These are phyloP conservation scores for Cercospora brassicicola DNA, from an alignment of 2,329 filamentous ascomycete species.

Conservation along the genomic window DNA sequence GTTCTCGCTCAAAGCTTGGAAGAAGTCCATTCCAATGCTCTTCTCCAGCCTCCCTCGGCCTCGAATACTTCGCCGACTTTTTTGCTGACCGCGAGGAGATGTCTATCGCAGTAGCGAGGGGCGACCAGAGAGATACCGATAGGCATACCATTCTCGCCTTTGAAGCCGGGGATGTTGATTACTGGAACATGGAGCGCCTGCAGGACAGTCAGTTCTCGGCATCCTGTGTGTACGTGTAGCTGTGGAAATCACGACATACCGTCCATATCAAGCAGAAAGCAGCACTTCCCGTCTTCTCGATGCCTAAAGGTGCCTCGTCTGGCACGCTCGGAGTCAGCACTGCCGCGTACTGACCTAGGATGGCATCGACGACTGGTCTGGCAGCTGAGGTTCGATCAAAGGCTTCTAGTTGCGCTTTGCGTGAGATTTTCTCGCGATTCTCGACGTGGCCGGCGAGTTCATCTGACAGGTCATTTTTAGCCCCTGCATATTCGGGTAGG, in stretches of 20 bases:
- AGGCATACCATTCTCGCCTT: slow-evolving; percentile 58
- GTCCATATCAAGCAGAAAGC: slow-evolving; percentile 40
- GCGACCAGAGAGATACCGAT: slow-evolving; percentile 58
- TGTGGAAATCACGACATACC: slow-evolving; percentile 13
- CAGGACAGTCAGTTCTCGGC: neutral
- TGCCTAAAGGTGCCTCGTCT: slow-evolving; percentile 60
- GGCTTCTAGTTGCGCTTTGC: slow-evolving; percentile 53
- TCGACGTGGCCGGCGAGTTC: slow-evolving; percentile 55
- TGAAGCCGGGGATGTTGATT: slow-evolving; percentile 63
- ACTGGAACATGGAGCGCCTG: slow-evolving; percentile 58
- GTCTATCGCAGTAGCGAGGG: slow-evolving; percentile 48
- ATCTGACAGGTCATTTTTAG: slow-evolving; percentile 50
- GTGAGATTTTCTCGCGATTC: slow-evolving; percentile 47
- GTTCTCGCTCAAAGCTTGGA: neutral
- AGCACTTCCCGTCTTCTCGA: slow-evolving; percentile 56
- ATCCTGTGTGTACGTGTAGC: neutral
- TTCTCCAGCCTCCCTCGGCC: neutral
- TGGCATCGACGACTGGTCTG: slow-evolving; percentile 56
- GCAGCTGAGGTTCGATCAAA: slow-evolving; percentile 58
- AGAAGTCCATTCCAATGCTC: neutral
- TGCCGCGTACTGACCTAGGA: slow-evolving; percentile 55
- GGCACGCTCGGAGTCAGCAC: slow-evolving; percentile 60
- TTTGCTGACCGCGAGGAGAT: slow-evolving; percentile 45
- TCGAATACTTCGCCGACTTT: slow-evolving; percentile 43
- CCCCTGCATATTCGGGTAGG: slow-evolving; percentile 53